Percentiles rank a stretch among this genome's conserved stretches.
Evolutionary conservation across 176 grass and related monocot genomes (phyloP).

Genomic region (Triticum urartu): DNA sequence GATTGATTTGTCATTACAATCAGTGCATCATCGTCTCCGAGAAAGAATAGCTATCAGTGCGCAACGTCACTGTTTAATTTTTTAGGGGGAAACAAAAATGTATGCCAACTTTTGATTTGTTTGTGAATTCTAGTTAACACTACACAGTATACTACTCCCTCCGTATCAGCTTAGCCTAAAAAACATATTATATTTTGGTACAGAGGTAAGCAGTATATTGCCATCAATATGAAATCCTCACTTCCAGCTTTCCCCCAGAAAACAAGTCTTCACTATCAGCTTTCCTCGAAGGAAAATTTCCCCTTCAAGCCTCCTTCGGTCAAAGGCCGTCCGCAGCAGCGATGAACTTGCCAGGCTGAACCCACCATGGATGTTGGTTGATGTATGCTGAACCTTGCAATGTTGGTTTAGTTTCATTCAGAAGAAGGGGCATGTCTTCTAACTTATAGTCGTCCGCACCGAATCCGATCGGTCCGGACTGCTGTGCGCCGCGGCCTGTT

Average conservation of each 20-base stretch:
- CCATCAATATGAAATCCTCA: neutral
- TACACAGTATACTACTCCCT: neutral
- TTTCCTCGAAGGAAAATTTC: neutral
- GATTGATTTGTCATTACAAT: no score
- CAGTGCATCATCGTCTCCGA: neutral
- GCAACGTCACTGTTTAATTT: neutral
- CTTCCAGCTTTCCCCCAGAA: neutral
- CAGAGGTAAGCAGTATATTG: neutral
- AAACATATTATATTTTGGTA: no score
- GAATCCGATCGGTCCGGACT: slow-evolving; percentile 21
- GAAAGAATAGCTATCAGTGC: neutral
- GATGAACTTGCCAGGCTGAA: neutral
- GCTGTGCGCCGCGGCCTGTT: neutral
- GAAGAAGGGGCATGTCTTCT: slow-evolving; percentile 7
- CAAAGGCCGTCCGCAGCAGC: neutral
- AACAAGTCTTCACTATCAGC: neutral
- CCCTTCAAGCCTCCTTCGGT: neutral
- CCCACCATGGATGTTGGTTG: neutral
- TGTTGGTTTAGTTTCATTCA: neutral
- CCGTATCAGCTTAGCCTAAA: no score
- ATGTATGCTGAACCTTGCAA: neutral
- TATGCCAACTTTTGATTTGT: neutral
- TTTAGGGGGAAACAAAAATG: neutral
- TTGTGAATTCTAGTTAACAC: neutral
- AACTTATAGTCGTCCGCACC: slow-evolving; percentile 35